phyloP scores from a whole-genome alignment of 257 asterid genomes.

The Knoxia roxburghii region DNA sequence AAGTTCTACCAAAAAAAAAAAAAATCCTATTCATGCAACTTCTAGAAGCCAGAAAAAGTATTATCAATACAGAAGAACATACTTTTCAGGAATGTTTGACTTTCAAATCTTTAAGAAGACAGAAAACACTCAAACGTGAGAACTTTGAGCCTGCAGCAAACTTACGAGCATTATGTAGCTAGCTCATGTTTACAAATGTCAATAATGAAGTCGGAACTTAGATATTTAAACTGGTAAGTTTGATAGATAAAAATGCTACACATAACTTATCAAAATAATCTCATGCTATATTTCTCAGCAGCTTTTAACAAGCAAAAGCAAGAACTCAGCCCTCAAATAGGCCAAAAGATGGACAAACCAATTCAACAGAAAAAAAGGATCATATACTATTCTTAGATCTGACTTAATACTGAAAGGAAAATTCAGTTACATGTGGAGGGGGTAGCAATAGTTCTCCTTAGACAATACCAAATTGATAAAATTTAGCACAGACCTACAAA shows the following conservation, averaged over 20 bases:
- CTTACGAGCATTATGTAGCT: neutral
- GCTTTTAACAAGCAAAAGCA: neutral
- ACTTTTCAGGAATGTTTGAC: neutral
- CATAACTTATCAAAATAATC: too few relatives aligned
- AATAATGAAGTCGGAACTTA: neutral
- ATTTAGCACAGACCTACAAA: neutral
- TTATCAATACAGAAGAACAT: neutral
- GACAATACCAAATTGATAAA: too few relatives aligned
- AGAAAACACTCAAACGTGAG: neutral
- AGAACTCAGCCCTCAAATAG: neutral
- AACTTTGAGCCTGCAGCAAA: neutral
- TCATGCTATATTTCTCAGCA: too few relatives aligned
- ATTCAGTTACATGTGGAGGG: neutral
- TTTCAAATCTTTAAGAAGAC: neutral
- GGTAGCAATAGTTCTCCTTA: too few relatives aligned
- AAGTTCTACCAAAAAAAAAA: too few relatives aligned
- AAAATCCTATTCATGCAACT: too few relatives aligned
- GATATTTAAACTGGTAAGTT: neutral
- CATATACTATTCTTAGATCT: neutral
- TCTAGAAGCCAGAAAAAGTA: too few relatives aligned
- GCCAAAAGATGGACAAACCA: neutral
- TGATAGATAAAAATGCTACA: too few relatives aligned
- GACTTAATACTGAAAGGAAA: neutral
- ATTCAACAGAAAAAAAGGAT: neutral
- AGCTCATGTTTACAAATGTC: neutral